Base-by-base conservation (phyloP, 1,284 basidiomycete species). In the Heterobasidion occidentale region DNA sequence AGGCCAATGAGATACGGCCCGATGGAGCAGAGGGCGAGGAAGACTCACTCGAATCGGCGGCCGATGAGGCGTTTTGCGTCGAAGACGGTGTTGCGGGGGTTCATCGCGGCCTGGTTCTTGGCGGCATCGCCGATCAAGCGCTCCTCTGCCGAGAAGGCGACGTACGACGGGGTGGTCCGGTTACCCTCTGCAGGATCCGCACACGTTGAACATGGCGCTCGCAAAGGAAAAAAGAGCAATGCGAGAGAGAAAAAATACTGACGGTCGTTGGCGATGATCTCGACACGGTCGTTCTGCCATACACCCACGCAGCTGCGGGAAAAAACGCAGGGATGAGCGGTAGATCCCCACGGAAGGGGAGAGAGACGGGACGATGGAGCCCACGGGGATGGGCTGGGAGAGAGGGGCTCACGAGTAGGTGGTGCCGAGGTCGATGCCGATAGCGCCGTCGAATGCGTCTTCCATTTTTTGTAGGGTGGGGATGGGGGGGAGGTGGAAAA, bases 101-200 rank as follows among this genome's bases (percentile, higher is more conserved):
- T 95, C 92, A 94, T 94, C 70, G 94, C 92, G 65, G 90, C 86
- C 80, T 94, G 88, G 77, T 98, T 98, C 82, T 98, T 98, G 64
- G 95, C 96, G 66, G 94, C 94, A 84, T 98, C 96, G 74, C 95
- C 96, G 70, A 98, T 98, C 73, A 99, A 79, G 81, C 96, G 94
- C 84, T 99, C 96, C 73, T 91, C 91, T 62, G 92, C 78, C 64
- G 94, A 95, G 84, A 99, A 98, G 66, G 96, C 94, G 75, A 98
- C 96, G 77, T 98, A 98, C 65, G 96, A 99, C 58, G 96, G 96
- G 58, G 96, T 98, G 67, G 96, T 98, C 66, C 96, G 87, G 87
- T 98, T 98, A 70, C 95, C 96, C 90, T 97, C 92, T 92, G 68
- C 36, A 27, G 27, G 27, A 27, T 27, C 5, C 27, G 27, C 0